Base-by-base conservation (phyloP, 805 yeast genomes). In the Wickerhamiella spandovensis region DNA sequence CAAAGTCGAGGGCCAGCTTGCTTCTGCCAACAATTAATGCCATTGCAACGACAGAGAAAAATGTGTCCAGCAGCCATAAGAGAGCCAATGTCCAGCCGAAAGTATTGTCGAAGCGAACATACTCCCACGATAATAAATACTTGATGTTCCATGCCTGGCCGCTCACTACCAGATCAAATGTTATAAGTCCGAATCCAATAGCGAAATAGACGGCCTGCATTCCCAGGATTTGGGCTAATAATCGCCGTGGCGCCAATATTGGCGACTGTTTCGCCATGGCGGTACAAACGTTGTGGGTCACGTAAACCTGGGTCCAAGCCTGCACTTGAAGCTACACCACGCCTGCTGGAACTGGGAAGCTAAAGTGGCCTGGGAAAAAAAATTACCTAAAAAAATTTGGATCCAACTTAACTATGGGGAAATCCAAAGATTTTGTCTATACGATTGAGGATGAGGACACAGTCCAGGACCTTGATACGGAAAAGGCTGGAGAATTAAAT, bases 1-100 rank as follows among this genome's bases (percentile, higher is more conserved):
- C 96, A 69, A 92, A 90, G 67, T 90, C 98, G 84, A 95, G 84
- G 0, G 97, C 97, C 47, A 90, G 69, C 64, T 90, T 92, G 42
- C 95, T 84, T 51, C 97, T 72, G 0, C 97, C 96, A 12, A 90
- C 95, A 24, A 90, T 79, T 1, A 89, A 67, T 1, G 95, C 86
- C 61, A 90, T 79, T 61, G 86, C 87, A 10, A 86, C 65, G 1
- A 88, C 95, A 57, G 95, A 82, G 41, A 92, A 69, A 43, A 92
- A 72, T 0, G 96, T 74, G 63, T 84, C 95, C 47, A 87, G 64
- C 15, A 90, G 69, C 97, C 97, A 90, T 51, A 89, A 65, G 7
- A 77, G 64, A 35, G 82, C 75, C 43, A 90, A 66, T 0, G 84
- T 79, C 62, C 88, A 69, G 1, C 97, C 97, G 62, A 84, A 69